These are phyloP conservation scores for Carex scoparia DNA, from an alignment of 176 grass and related monocot genomes.

Conservation along the genomic window DNA sequence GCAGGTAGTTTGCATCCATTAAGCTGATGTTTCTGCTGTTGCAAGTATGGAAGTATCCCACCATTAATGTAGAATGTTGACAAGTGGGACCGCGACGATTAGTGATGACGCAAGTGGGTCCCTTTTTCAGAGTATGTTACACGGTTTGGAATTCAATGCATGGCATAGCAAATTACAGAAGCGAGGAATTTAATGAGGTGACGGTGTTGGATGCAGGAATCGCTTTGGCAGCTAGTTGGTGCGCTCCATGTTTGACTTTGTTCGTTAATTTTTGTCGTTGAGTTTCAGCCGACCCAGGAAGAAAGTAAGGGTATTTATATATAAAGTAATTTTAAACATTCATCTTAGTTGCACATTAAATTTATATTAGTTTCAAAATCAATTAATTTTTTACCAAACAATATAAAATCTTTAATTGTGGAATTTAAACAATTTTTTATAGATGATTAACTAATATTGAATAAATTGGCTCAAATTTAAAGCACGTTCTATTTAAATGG, in stretches of 20 bases:
- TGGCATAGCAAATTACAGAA: not conserved
- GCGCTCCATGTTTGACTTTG: not conserved
- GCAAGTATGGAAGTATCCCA: not conserved
- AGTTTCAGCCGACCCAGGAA: not conserved
- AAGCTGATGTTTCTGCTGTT: not conserved
- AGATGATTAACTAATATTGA: not conserved
- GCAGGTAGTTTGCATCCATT: not conserved
- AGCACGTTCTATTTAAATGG: no score
- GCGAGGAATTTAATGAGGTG: not conserved
- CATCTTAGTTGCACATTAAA: not conserved
- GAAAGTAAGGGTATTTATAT: not conserved
- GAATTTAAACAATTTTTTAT: not conserved
- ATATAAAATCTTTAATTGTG: not conserved
- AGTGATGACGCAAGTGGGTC: not conserved
- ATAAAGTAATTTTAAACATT: not conserved
- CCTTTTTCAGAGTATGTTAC: not conserved
- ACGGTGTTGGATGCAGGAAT: not conserved
- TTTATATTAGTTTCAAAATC: not conserved
- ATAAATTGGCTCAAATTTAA: no score
- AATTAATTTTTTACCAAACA: not conserved
- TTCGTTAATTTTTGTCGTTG: not conserved
- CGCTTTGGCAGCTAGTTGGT: not conserved
- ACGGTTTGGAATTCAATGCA: not conserved
- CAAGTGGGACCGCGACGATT: not conserved
- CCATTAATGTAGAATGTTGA: not conserved